phyloP scores from a whole-genome alignment of 2,329 filamentous ascomycete genomes.

The Nigrograna mackinnonii region DNA sequence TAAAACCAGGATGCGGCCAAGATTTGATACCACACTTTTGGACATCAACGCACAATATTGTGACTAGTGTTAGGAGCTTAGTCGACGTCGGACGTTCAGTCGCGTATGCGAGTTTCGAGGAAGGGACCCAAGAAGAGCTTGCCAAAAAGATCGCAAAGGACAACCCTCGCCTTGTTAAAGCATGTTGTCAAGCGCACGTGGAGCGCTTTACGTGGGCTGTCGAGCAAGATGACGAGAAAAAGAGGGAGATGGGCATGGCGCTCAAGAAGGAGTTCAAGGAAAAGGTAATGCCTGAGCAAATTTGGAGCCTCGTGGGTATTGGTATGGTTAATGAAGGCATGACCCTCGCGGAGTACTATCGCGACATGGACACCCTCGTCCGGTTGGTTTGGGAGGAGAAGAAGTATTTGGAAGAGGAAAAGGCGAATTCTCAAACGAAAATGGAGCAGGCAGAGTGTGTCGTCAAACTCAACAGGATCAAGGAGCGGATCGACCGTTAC shows the following conservation, averaged over 20 bases:
- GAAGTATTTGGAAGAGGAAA: constrained; percentile 41
- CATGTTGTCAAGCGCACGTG: constrained; percentile 61
- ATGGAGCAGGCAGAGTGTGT: constrained; percentile 37
- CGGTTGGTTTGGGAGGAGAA: constrained; percentile 52
- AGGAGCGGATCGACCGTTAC: constrained; percentile 49
- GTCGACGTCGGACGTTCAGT: constrained; percentile 46
- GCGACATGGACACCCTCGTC: constrained; percentile 66
- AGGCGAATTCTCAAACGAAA: constrained; percentile 32
- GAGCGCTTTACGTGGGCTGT: constrained; percentile 64
- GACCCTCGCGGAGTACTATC: constrained; percentile 63
- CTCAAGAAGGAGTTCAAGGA: constrained; percentile 48
- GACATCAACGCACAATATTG: constrained; percentile 68
- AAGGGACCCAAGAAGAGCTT: constrained; percentile 32
- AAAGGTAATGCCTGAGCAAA: constrained; percentile 45
- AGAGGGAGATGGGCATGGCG: constrained; percentile 51
- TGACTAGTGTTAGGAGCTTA: constrained; percentile 43
- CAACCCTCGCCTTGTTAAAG: constrained; percentile 56
- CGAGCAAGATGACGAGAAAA: constrained; percentile 54
- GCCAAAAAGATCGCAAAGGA: constrained; percentile 51
- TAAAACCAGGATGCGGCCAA: constrained; percentile 58
- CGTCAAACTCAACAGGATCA: constrained; percentile 48
- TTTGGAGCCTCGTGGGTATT: constrained; percentile 49
- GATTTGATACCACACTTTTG: constrained; percentile 77
- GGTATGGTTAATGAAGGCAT: constrained; percentile 63
- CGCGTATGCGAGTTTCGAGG: constrained; percentile 44